Conservation (phyloP, 1,284 basidiomycete species). For the Cutaneotrichosporon curvatum region DNA sequence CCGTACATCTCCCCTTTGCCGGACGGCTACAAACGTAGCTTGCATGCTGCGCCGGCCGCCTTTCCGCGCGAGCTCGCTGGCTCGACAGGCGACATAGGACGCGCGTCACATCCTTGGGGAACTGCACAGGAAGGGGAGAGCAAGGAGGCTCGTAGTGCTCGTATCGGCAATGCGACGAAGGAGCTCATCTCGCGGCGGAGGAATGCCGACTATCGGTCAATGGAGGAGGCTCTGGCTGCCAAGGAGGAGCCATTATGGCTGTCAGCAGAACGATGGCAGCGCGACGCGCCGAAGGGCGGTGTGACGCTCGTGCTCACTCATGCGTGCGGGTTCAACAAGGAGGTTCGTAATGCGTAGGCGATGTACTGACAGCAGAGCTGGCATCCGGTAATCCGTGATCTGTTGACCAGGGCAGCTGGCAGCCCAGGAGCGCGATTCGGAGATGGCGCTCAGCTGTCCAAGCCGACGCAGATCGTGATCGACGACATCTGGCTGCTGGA, state of each 20-base stretch:
- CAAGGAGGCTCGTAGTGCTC: constrained; percentile 30
- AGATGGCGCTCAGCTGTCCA: background rate
- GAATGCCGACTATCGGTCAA: constrained; percentile 5
- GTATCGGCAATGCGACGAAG: constrained; percentile 15
- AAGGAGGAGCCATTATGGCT: constrained; percentile 43
- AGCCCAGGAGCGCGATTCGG: background rate
- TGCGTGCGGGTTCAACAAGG: constrained; percentile 75
- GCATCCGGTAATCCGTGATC: constrained; percentile 55
- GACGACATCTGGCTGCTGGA: constrained; percentile 77
- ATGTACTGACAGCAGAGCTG: constrained; percentile 42
- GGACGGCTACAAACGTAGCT: constrained; percentile 50
- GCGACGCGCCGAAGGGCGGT: constrained; percentile 35
- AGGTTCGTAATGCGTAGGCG: constrained; percentile 45
- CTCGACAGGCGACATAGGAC: constrained; percentile 27
- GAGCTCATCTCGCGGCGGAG: background rate
- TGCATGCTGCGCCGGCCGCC: constrained; percentile 66
- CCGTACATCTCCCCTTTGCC: constrained; percentile 27
- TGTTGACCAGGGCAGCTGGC: constrained; percentile 32
- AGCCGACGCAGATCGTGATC: constrained; percentile 34
- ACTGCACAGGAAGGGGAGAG: constrained; percentile 10
- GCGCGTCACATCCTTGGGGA: constrained; percentile 18
- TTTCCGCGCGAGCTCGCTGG: constrained; percentile 50
- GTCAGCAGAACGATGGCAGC: constrained; percentile 21
- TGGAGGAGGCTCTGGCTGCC: constrained; percentile 13
- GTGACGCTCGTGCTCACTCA: constrained; percentile 66